Evolutionary conservation across 2,329 filamentous ascomycete species (phyloP), one percentile per base, ranked within the genome.

Genomic region (Alternaria sp.): DNA sequence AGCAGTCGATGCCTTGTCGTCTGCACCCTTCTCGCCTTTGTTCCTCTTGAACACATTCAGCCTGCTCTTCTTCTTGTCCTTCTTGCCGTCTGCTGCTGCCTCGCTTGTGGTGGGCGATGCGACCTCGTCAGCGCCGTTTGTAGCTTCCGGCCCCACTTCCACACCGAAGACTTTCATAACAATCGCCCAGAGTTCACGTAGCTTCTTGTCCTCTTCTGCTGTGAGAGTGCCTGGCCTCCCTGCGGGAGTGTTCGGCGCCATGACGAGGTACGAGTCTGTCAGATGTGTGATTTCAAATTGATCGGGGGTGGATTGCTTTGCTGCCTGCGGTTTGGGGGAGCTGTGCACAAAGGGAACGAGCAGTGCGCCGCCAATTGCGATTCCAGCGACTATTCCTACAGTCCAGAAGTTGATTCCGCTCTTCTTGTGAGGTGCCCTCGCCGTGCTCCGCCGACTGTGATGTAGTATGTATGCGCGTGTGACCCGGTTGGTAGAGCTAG

Each of bases 141-240:
- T 30, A 39, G 41, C 32, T 41, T 86, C 61, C 2, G 39, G 73
- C 56, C 65, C 61, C 65, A 68, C 75, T 18, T 74, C 72, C 12
- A 73, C 69, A 28, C 90, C 91, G 75, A 91, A 93, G 44, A 97
- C 84, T 64, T 91, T 89, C 67, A 96, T 85, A 39, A 93, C 85
- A 54, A 89, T 83, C 14, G 85, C 80, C 95, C 95, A 99, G 68
- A 98, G 86, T 78, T 96, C 91, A 72, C 90, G 91, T 59, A 99
- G 83, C 81, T 96, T 97, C 65, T 87, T 86, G 72, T 97, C 92
- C 81, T 99, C 89, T 64, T 97, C 94, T 3, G 88, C 79, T n/a
- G 94, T 97, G 59, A 99, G 84, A 69, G 92, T 97, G 60, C 92
- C 93, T 55, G 93, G 87, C 62, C 93, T 89, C 54, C 95, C 95